A percentile compares a stretch with the other conserved stretches of the same genome.
These are phyloP conservation scores for Aspergillus indologenus DNA, from an alignment of 495 filamentous ascomycete genomes.

Conservation along the genomic window DNA sequence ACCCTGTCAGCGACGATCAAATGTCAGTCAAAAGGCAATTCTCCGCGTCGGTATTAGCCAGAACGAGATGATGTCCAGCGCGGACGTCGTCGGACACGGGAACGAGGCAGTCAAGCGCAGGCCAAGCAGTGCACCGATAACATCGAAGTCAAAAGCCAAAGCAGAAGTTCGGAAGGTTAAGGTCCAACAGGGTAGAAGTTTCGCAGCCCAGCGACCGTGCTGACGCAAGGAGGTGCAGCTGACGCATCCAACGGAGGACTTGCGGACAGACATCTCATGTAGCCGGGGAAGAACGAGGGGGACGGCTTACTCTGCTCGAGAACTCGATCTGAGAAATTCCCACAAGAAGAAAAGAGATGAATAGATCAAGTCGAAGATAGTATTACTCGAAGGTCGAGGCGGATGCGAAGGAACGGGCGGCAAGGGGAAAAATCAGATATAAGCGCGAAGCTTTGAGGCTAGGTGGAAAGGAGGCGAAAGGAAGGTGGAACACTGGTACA, in stretches of 20 bases:
- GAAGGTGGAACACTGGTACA: slow-evolving; percentile 17
- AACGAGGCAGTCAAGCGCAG: slow-evolving; percentile 5
- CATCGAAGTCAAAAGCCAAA: background rate
- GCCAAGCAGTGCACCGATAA: background rate
- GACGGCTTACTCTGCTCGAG: slow-evolving; percentile 5
- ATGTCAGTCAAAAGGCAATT: slow-evolving; percentile 21
- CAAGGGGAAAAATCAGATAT: slow-evolving; percentile 22
- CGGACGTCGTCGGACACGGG: slow-evolving; percentile 17
- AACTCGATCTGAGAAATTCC: slow-evolving; percentile 11
- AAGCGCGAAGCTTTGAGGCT: slow-evolving; percentile 15
- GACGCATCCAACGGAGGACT: slow-evolving; percentile 10
- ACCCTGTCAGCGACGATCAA: slow-evolving; percentile 22
- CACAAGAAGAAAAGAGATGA: slow-evolving; percentile 6
- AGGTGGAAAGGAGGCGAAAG: slow-evolving; percentile 23
- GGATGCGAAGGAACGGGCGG: slow-evolving; percentile 16
- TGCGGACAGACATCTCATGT: background rate
- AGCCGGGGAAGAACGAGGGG: slow-evolving; percentile 3
- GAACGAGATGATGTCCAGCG: background rate
- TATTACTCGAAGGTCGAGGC: slow-evolving; percentile 19
- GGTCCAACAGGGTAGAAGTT: slow-evolving; percentile 2
- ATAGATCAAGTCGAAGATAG: slow-evolving; percentile 16
- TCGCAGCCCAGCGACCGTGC: slow-evolving; percentile 7
- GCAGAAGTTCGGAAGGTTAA: background rate
- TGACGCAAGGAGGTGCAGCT: slow-evolving; percentile 22
- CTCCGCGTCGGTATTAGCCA: slow-evolving; percentile 13